phyloP scores from a whole-genome alignment of 2,329 filamentous ascomycete genomes.

The Leptodontidium sp. region DNA sequence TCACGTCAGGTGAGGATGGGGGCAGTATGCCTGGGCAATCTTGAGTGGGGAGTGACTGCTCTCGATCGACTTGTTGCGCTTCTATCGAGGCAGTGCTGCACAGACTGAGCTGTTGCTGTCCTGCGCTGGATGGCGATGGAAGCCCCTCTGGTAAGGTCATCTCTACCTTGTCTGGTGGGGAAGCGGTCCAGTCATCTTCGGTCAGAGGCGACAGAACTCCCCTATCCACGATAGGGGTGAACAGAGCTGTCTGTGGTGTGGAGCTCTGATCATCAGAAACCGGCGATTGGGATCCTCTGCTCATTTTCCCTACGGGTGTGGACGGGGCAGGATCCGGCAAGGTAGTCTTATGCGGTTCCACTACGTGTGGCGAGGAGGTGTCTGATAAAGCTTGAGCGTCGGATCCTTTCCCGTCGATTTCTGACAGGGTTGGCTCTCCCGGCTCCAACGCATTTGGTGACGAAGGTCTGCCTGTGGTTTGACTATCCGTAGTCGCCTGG shows the following conservation, averaged over 20 bases:
- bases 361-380: background rate
- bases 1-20: slow-evolving; percentile 15
- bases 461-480: slow-evolving; percentile 9
- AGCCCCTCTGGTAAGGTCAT: slow-evolving; percentile 23
- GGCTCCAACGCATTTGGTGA: slow-evolving; percentile 19
- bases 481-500: slow-evolving; percentile 16
- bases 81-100: slow-evolving; percentile 22
- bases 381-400: slow-evolving; percentile 22
- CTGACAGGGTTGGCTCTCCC: slow-evolving; percentile 19
- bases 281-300: slow-evolving; percentile 27
- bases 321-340: slow-evolving; percentile 1
- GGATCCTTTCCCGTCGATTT: slow-evolving; percentile 23
- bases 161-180: slow-evolving; percentile 25
- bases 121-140: slow-evolving; percentile 15
- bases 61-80: slow-evolving; percentile 22
- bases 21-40: slow-evolving; percentile 27
- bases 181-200: background rate
- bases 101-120: slow-evolving; percentile 20
- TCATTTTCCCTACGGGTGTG: slow-evolving; percentile 24
- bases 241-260: slow-evolving; percentile 24
- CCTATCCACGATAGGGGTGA: slow-evolving; percentile 27
- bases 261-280: slow-evolving; percentile 21
- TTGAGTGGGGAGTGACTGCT: slow-evolving; percentile 24
- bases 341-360: background rate
- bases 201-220: slow-evolving; percentile 28